Evolutionary conservation across 2,329 filamentous ascomycete genomes (phyloP), one percentile per base, ranked within the genome.

Genomic region (Aspergillus sp.): DNA sequence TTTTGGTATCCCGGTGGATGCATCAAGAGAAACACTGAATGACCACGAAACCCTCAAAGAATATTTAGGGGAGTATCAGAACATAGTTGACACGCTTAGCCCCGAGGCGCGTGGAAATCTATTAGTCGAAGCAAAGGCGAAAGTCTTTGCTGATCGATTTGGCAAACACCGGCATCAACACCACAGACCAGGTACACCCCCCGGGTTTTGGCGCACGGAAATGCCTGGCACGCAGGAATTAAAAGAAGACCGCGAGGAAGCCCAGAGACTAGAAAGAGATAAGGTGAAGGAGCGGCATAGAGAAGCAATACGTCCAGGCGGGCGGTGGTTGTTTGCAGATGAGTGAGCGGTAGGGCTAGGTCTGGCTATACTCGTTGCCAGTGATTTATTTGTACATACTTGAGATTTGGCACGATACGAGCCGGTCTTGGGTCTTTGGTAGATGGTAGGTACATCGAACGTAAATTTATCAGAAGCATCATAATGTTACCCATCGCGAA

Each of bases 181-280:
- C 73, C 84, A 87, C 59, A 84, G 91, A 51, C 82, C 84, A 61
- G 80, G 78, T 45, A 91, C 89, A 9, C 93, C 95, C 12, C 91
- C 91, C 2, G 93, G 92, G 0, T 98, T 91, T 71, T 99, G 95
- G 95, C 83, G 90, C 54, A 84, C 89, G 2, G 93, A 96, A 65
- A 96, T 99, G 71, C 93, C 93, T 1, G 86, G 79, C 24, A 97
- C 95, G 1, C 95, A 98, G 71, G 90, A 97, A 73, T 75, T 87
- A 27, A 79, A 84, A 64, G 77, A 80, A 52, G 86, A 93, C 66
- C 84, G 84, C 57, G 81, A 82, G 59, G 86, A 87, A 68, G 89
- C 89, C 0, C 80, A 79, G n/a, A 81, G 80, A 65, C 77, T 84
- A 59, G 87, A 90, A 69, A 82, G 81, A 63, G 79, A 85, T 50